Base-by-base conservation (phyloP, 495 filamentous ascomycete species). In the Neurospora africana region DNA sequence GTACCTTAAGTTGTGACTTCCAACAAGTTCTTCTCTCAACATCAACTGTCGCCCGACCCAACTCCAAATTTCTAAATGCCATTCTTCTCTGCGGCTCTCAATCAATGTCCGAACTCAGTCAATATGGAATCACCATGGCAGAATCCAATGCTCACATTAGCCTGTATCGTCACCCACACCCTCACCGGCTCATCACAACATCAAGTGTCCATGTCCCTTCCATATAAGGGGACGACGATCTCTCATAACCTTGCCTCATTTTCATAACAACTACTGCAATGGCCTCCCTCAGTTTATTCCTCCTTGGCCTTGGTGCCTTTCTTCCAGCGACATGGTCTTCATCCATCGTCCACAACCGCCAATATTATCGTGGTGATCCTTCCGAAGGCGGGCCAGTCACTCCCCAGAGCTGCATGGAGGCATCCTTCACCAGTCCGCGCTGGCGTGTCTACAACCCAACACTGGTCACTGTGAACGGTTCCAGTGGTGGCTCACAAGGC, bases 391-490 rank as follows among this genome's bases (percentile, higher is more conserved):
- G 33, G 2, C 58, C 69, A 15, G 35, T 65, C n/a, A 69, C 72
- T 6, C 17, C 71, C 10, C 71, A 74, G 35, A 68, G 73, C 27
- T 80, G 80, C n/a, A 40, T 72, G 11, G 67, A 73, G 41, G 69
- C 69, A 37, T 80, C 78, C 11, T 74, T 73, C 19, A 69, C 72
- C 27, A 68, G 70, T 27, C 77, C 77, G 6, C 44, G 61, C 39
- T 75, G 72, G 72, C 30, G 68, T 65, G 74, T 78, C 69, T 73
- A 74, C 72, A 67, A 74, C n/a, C 75, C 75, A 33, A 72, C 69
- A 35, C 30, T 77, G 36, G 30, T 71, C 6, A 69, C 72, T 0
- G 74, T 77, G 5, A 75, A 77, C 43, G 75, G 70, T 4, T 75
- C 74, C 13, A 74, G 61, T 43, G 77, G 77, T 2, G 76, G 78